phyloP scores from a whole-genome alignment of 306 rosid species.

The cucumber (Cucumis sativus) region DNA sequence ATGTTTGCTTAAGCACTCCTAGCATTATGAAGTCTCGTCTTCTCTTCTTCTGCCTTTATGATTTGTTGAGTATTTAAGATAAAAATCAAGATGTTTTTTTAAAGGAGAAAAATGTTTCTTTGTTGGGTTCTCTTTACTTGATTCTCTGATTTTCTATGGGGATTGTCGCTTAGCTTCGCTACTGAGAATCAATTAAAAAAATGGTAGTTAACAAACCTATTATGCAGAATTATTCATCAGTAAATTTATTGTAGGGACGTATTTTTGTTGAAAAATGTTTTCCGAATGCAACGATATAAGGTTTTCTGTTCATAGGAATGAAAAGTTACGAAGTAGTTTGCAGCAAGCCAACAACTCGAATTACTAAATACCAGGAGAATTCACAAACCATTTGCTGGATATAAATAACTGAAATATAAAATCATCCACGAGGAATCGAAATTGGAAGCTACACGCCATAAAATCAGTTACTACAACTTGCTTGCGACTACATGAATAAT shows the following conservation, averaged over 20 bases:
- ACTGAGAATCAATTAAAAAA: too few relatives aligned
- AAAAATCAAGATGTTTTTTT: background rate
- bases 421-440: background rate
- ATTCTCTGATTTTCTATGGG: background rate
- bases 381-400: background rate
- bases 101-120: background rate
- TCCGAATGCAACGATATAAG: background rate
- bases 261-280: background rate
- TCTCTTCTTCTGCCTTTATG: background rate
- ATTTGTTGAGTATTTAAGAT: background rate
- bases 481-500: background rate
- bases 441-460: background rate
- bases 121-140: background rate
- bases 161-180: background rate
- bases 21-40: background rate
- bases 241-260: background rate
- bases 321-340: background rate
- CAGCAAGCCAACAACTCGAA: background rate
- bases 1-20: background rate
- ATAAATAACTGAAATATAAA: background rate
- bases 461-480: background rate
- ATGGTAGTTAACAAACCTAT: too few relatives aligned
- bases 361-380: background rate
- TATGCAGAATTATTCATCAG: background rate
- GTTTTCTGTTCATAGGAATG: background rate